Evolutionary conservation across 495 filamentous ascomycete genomes (phyloP).

Genomic region (Daldinia grandis): DNA sequence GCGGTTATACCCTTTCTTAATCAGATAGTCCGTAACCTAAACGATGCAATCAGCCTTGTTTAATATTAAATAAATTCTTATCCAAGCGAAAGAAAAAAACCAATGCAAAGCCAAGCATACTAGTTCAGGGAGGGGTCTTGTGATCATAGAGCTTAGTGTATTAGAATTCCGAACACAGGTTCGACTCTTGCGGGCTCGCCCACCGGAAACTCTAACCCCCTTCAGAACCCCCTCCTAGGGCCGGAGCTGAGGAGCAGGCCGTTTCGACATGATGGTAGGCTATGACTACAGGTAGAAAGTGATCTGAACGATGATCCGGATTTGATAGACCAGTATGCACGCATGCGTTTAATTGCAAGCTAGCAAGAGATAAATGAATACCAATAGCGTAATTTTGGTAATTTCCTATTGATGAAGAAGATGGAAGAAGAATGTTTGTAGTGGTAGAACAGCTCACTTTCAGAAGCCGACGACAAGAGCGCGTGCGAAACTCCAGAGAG

Average conservation of each 20-base stretch:
- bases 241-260: not conserved
- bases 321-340: not conserved
- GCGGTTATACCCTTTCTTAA: constrained; percentile 92
- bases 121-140: not conserved
- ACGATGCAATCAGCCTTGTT: not conserved
- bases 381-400: not conserved
- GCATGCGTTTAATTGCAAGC: not conserved
- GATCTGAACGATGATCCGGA: not conserved
- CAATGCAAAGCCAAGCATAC: not conserved
- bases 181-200: not conserved
- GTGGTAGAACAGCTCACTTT: not conserved
- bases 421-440: not conserved
- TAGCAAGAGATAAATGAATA: not conserved
- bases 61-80: not conserved
- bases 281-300: not conserved
- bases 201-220: not conserved
- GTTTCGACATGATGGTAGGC: not conserved
- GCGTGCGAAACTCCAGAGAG: not conserved
- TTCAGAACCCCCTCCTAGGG: not conserved
- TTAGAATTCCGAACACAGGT: not conserved
- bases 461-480: not conserved
- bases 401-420: not conserved
- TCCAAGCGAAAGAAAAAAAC: not conserved
- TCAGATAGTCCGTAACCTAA: constrained; percentile 94
- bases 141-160: not conserved